Percentiles rank a stretch among this genome's conserved stretches.
Conservation (phyloP, 2,329 filamentous ascomycete genomes). For the Xylariaceae sp. region DNA sequence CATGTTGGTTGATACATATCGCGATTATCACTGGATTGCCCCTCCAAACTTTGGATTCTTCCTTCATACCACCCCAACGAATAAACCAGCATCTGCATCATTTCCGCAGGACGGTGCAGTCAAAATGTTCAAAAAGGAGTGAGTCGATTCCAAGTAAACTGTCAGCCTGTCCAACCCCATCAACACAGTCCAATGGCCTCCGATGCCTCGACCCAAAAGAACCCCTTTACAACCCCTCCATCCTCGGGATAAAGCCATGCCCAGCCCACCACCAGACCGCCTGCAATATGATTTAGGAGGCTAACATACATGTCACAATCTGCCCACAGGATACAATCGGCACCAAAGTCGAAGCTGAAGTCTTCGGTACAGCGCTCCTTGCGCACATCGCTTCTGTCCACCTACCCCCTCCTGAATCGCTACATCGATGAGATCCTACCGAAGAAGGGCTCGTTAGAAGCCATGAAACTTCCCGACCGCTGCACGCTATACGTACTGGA, state of each 20-base stretch:
- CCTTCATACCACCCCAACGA: not conserved
- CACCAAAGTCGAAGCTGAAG: constrained; percentile 93
- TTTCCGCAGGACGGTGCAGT: constrained; percentile 10
- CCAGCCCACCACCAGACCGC: too few relatives aligned
- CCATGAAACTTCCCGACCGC: constrained; percentile 89
- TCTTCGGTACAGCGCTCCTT: constrained; percentile 88
- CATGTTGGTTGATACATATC: too few relatives aligned
- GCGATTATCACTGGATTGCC: constrained; percentile 23
- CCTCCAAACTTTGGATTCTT: constrained; percentile 29
- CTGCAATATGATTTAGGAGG: too few relatives aligned
- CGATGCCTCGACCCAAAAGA: not conserved
- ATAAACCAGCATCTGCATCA: constrained; percentile 5
- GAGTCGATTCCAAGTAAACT: constrained; percentile 28
- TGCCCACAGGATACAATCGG: constrained; percentile 58
- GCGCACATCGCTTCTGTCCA: constrained; percentile 73
- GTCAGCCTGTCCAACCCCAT: not conserved
- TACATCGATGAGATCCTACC: constrained; percentile 92
- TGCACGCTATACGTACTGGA: constrained; percentile 83
- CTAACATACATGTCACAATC: not conserved
- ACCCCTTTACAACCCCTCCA: constrained; percentile 6
- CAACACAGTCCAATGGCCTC: not conserved
- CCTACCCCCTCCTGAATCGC: constrained; percentile 79
- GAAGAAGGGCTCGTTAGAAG: constrained; percentile 86
- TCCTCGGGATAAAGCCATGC: not conserved
- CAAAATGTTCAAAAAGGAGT: constrained; percentile 95